Evolutionary conservation across 768 basidiomycete genomes (phyloP).

Genomic region (Termitomyces heimii): DNA sequence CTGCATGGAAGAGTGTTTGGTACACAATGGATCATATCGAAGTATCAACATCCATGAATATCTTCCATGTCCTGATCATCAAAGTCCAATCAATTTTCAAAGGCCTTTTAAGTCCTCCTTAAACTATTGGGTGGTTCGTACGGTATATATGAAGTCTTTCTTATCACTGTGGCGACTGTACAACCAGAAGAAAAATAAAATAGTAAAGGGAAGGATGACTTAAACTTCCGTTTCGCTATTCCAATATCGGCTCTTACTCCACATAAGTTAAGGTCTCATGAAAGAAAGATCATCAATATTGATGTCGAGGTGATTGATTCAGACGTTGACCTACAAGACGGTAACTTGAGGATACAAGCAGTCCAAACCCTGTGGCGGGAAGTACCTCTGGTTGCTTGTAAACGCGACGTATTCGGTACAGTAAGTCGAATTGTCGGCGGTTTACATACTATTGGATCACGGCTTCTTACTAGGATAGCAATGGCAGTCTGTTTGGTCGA

Average conservation of each 20-base stretch:
- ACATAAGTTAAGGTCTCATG: background rate
- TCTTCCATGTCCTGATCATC: background rate
- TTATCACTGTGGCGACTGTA: background rate
- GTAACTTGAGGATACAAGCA: too few species aligned
- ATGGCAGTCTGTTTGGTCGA: background rate
- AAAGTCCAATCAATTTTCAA: background rate
- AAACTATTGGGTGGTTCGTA: background rate
- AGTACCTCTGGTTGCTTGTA: background rate
- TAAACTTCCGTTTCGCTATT: background rate
- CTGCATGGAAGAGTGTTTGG: too few species aligned
- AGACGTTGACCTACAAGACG: background rate
- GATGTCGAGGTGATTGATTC: background rate
- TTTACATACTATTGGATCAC: background rate
- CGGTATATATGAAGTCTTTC: background rate
- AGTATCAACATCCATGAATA: too few species aligned
- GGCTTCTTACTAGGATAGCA: background rate
- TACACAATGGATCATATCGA: background rate
- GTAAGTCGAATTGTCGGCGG: background rate
- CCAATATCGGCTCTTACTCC: background rate
- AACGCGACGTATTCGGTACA: background rate
- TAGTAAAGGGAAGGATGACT: background rate
- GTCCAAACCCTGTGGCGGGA: background rate
- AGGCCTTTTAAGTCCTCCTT: background rate
- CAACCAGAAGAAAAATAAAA: background rate
- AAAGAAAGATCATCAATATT: background rate